Percentiles rank a stretch among this genome's conserved stretches.
Evolutionary conservation across 345 rosid genomes (phyloP).

Genomic region (Populus simonii): DNA sequence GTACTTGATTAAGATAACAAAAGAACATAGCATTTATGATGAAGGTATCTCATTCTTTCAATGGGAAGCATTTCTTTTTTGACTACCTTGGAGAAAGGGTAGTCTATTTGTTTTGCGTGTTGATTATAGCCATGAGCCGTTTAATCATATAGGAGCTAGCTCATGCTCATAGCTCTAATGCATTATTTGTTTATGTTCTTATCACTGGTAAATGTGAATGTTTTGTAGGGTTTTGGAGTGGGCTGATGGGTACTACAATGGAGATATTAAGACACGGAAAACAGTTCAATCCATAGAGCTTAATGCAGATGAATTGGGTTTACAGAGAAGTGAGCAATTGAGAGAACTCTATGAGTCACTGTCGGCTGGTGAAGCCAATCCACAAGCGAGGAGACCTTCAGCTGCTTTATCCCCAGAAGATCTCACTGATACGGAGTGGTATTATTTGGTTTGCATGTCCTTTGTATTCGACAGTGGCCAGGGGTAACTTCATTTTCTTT

Average conservation of each 20-base stretch:
- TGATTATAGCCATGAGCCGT: background rate
- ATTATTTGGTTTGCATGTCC: conserved; percentile 95
- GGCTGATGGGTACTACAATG: conserved; percentile 95
- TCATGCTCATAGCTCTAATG: background rate
- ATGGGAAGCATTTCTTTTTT: background rate
- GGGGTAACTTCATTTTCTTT: conserved; percentile 49
- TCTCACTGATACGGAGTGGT: conserved; percentile 95
- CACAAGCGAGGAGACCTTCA: conserved; percentile 66
- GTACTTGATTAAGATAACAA: background rate
- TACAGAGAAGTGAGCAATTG: conserved; percentile 87
- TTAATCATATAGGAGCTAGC: background rate
- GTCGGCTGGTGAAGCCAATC: conserved; percentile 48
- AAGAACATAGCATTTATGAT: background rate
- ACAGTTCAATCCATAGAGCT: conserved; percentile 73
- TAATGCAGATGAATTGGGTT: conserved; percentile 58
- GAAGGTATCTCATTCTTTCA: background rate
- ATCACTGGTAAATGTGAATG: conserved; percentile 3
- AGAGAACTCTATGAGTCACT: conserved; percentile 80
- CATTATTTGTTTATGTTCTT: background rate
- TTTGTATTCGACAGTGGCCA: conserved; percentile 74
- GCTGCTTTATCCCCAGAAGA: conserved; percentile 90
- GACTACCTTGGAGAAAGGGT: background rate
- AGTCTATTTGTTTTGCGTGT: background rate
- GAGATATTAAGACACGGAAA: conserved; percentile 93
- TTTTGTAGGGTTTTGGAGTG: conserved; percentile 67